These are phyloP conservation scores for Pseudozyma tsukubaensis DNA, from an alignment of 1,284 basidiomycete genomes.

Conservation along the genomic window DNA sequence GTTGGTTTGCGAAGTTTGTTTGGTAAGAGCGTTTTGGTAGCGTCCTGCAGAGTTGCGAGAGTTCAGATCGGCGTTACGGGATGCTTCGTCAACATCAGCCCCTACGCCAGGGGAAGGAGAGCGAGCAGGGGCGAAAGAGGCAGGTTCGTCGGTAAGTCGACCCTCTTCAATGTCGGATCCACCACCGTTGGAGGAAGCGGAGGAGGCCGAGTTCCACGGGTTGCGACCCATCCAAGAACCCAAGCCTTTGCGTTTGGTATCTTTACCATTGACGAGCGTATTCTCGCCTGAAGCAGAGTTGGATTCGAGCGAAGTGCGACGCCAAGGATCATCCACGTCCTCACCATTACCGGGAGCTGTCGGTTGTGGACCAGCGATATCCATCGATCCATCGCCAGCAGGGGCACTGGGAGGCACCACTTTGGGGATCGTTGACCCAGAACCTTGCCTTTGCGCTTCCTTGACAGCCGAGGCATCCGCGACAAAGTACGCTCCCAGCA, in stretches of 20 bases:
- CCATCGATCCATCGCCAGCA: slow-evolving; percentile 34
- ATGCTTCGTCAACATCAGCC: slow-evolving; percentile 20
- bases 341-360: slow-evolving; percentile 16
- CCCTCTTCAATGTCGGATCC: slow-evolving; percentile 40
- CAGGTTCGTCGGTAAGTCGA: slow-evolving; percentile 30
- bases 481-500: slow-evolving; percentile 88
- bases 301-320: slow-evolving; percentile 34
- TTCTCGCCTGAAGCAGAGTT: slow-evolving; percentile 25
- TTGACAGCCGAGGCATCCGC: slow-evolving; percentile 43
- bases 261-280: slow-evolving; percentile 40
- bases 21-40: slow-evolving; percentile 24
- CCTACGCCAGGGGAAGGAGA: neutral
- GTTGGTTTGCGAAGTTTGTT: slow-evolving; percentile 15
- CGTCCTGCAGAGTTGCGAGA: slow-evolving; percentile 31
- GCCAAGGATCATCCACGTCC: slow-evolving; percentile 45
- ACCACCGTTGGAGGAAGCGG: slow-evolving; percentile 23
- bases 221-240: slow-evolving; percentile 53
- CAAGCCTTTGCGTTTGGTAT: slow-evolving; percentile 28
- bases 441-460: slow-evolving; percentile 7
- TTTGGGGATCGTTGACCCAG: slow-evolving; percentile 21
- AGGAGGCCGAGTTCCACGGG: slow-evolving; percentile 48
- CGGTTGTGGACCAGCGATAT: slow-evolving; percentile 31
- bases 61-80: slow-evolving; percentile 49
- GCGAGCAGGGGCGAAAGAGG: slow-evolving; percentile 4
- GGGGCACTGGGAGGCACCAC: slow-evolving; percentile 38